Percentiles rank a stretch among this genome's conserved stretches.
Evolutionary conservation across 306 rosid species (phyloP).

Genomic region (cucumber (Cucumis sativus)): Cucumber_9930_V3 NC_026655.2:30357001-30357500

Average conservation of each 20-base stretch:
- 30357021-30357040: too few species aligned
- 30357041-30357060: too few species aligned
- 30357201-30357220: conserved; percentile 3
- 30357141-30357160: background rate
- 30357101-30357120: too few species aligned
- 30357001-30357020: too few species aligned
- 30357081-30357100: too few species aligned
- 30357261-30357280: background rate
- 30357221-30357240: background rate
- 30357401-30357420: background rate
- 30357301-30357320: background rate
- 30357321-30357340: background rate
- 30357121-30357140: too few species aligned
- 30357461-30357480: background rate
- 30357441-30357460: background rate
- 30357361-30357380: background rate
- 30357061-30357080: too few species aligned
- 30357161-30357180: background rate
- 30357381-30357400: background rate
- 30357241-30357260: background rate
- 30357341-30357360: conserved; percentile 8
- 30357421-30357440: background rate
- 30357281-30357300: background rate
- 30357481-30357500: background rate
- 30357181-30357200: background rate